Evolutionary conservation across 2,329 filamentous ascomycete genomes (phyloP).

Genomic region (Colletotrichum sp.): DNA sequence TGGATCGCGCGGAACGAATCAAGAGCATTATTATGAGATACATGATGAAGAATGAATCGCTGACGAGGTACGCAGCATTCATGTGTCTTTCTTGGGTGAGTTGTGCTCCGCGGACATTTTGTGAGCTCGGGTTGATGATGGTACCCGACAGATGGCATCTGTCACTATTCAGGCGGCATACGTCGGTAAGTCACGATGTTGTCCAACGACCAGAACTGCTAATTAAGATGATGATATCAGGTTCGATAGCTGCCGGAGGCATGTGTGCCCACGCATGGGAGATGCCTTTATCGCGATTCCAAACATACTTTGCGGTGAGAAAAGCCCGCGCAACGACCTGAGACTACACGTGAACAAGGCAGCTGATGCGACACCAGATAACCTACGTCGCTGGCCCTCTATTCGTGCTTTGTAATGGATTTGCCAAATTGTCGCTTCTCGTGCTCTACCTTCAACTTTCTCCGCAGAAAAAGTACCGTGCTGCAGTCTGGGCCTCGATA

Average conservation of each 20-base stretch:
- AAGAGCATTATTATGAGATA: not conserved
- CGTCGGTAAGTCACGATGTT: not conserved
- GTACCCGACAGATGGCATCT: not conserved
- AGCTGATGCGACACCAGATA: not conserved
- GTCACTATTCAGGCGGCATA: slow-evolving; percentile 6
- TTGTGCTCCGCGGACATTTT: not conserved
- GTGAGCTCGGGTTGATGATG: not conserved
- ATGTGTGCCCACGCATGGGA: slow-evolving; percentile 24
- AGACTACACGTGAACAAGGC: not conserved
- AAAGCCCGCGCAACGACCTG: not conserved
- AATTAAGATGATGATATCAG: not conserved
- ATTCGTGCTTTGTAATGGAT: slow-evolving; percentile 37
- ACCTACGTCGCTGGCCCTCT: slow-evolving; percentile 29
- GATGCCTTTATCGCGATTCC: slow-evolving; percentile 12
- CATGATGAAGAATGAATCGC: not conserved
- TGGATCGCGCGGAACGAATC: not conserved
- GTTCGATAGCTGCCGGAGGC: not conserved
- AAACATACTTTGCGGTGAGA: slow-evolving; percentile 17
- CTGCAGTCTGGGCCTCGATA: slow-evolving; percentile 31
- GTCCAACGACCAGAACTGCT: not conserved
- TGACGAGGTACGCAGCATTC: not conserved
- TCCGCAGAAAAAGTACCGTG: slow-evolving; percentile 36
- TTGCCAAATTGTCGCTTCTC: slow-evolving; percentile 42
- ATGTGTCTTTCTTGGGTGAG: slow-evolving; percentile 22
- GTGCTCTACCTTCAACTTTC: slow-evolving; percentile 42